Conservation (phyloP, 2,329 filamentous ascomycete species). For the Fusarium sp. region DNA sequence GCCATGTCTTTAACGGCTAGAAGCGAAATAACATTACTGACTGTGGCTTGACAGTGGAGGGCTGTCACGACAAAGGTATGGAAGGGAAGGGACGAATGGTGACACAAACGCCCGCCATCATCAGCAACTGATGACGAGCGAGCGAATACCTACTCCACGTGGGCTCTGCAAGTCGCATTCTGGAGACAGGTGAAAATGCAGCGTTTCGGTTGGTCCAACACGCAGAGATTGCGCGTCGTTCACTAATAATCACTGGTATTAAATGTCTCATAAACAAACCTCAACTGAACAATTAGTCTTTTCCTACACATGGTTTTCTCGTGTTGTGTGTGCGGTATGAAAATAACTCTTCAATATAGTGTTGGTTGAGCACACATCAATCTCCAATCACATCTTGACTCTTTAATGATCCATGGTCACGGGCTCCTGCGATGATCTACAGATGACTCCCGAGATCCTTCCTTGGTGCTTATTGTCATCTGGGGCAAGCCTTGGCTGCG, state of each 20-base stretch:
- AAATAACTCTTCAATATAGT: constrained; percentile 10
- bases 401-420: constrained; percentile 16
- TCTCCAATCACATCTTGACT: constrained; percentile 14
- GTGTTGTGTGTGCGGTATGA: constrained; percentile 14
- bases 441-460: constrained; percentile 34
- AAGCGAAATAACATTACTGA: constrained; percentile 28
- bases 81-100: too few relatives aligned
- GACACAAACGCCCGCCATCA: constrained; percentile 18
- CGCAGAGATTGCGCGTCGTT: constrained; percentile 43
- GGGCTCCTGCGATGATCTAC: constrained; percentile 30
- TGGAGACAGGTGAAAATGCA: constrained; percentile 14
- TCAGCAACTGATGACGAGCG: constrained; percentile 7
- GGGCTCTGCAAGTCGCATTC: constrained; percentile 29
- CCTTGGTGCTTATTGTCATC: constrained; percentile 13
- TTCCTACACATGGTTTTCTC: constrained; percentile 31
- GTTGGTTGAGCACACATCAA: constrained; percentile 1
- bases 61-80: constrained; percentile 2
- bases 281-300: constrained; percentile 2
- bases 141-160: constrained; percentile 41
- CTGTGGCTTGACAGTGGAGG: constrained; percentile 35
- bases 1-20: constrained; percentile 19
- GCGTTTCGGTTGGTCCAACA: constrained; percentile 31
- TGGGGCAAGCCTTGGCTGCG: not conserved
- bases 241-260: constrained; percentile 17
- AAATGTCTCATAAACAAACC: constrained; percentile 29